These are phyloP conservation scores for Camellia sinensis DNA, from an alignment of 148 eudicot species.

Conservation along the genomic window DNA sequence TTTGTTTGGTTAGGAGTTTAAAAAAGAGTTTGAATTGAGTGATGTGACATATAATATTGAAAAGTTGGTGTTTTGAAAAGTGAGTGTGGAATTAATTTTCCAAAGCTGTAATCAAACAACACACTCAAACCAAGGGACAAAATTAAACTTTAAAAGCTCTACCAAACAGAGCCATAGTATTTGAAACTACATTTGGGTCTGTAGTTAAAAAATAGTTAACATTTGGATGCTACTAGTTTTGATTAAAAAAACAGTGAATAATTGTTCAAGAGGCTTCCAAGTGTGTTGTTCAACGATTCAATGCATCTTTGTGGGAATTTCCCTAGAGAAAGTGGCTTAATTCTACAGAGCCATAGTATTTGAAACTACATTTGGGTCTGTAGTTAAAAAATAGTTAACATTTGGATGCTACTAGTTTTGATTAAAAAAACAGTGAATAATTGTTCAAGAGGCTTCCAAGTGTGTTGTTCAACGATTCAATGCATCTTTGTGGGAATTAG, in stretches of 20 bases:
- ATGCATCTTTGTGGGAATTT: background rate
- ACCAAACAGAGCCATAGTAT: background rate
- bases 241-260: background rate
- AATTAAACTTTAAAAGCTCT: too few relatives aligned
- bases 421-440: background rate
- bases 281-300: background rate
- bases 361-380: background rate
- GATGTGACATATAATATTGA: too few relatives aligned
- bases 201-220: background rate
- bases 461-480: too few relatives aligned
- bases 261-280: too few relatives aligned
- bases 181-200: background rate
- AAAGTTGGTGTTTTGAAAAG: too few relatives aligned
- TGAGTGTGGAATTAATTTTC: too few relatives aligned
- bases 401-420: background rate
- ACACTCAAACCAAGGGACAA: too few relatives aligned
- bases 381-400: background rate
- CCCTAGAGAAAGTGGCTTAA: background rate
- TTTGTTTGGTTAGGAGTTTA: too few relatives aligned
- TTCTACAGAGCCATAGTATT: background rate
- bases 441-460: too few relatives aligned
- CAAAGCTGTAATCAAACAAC: too few relatives aligned
- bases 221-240: background rate
- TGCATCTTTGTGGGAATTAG: background rate
- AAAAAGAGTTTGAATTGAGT: too few relatives aligned